These are phyloP conservation scores for Hemileccinum impolitum DNA, from an alignment of 768 basidiomycete genomes.

Conservation along the genomic window DNA sequence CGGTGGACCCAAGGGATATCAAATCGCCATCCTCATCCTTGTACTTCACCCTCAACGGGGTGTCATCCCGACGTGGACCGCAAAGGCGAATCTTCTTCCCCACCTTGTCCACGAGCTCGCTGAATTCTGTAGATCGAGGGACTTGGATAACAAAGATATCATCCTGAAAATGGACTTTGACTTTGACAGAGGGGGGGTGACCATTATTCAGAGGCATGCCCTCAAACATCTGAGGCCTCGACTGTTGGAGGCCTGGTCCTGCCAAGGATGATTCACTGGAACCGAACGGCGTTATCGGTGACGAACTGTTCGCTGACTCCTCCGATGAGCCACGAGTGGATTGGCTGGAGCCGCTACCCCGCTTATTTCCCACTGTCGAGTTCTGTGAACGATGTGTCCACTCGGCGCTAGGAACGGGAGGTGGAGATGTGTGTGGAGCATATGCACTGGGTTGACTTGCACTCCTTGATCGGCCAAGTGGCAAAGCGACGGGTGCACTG, in stretches of 20 bases:
- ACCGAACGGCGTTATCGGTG: conserved; percentile 89
- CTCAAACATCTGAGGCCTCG: conserved; percentile 55
- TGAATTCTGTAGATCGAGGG: conserved; percentile 71
- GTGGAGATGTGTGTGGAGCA: conserved; percentile 45
- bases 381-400: conserved; percentile 49
- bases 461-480: conserved; percentile 61
- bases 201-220: conserved; percentile 32
- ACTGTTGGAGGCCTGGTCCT: conserved; percentile 51
- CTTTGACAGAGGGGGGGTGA: conserved; percentile 60
- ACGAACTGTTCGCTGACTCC: conserved; percentile 79
- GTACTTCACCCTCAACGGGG: conserved; percentile 84
- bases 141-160: conserved; percentile 96
- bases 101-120: conserved; percentile 84
- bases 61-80: conserved; percentile 74
- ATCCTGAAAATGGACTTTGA: conserved; percentile 93
- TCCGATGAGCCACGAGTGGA: conserved; percentile 76
- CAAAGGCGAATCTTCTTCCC: conserved; percentile 91
- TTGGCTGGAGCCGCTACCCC: conserved; percentile 82
- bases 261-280: conserved; percentile 80
- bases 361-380: conserved; percentile 49
- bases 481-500: conserved; percentile 22
- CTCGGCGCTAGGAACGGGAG: conserved; percentile 51
- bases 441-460: conserved; percentile 79
- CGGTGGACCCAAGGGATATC: conserved; percentile 83
- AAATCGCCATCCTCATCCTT: conserved; percentile 91